Evolutionary conservation across 2,329 filamentous ascomycete species (phyloP).

Genomic region (Teratosphaeria gauchensis): DNA sequence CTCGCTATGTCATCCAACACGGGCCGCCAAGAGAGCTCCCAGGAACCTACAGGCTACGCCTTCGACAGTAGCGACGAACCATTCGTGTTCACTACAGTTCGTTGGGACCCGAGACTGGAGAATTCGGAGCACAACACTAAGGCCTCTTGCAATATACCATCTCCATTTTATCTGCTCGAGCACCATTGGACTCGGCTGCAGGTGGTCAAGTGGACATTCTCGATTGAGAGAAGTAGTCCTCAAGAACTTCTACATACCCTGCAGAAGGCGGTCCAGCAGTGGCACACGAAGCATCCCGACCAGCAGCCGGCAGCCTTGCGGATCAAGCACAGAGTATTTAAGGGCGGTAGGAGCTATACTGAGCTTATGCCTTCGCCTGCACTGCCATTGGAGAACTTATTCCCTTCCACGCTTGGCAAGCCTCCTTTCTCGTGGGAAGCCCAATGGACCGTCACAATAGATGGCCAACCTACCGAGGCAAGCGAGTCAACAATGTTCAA

Average conservation of each 20-base stretch:
- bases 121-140: conserved; percentile 19
- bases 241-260: conserved; percentile 48
- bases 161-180: conserved; percentile 27
- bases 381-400: conserved; percentile 44
- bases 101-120: conserved; percentile 55
- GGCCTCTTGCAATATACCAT: conserved; percentile 24
- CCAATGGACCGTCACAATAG: conserved; percentile 39
- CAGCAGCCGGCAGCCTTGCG: conserved; percentile 22
- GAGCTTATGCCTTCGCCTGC: conserved; percentile 31
- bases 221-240: conserved; percentile 36
- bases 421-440: conserved; percentile 9
- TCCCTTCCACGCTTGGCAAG: conserved; percentile 46
- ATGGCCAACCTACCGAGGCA: conserved; percentile 41
- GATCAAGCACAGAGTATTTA: conserved; percentile 47
- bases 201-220: conserved; percentile 36
- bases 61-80: conserved; percentile 9
- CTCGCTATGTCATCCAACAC: background rate
- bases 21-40: background rate
- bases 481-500: conserved; percentile 74
- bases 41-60: background rate
- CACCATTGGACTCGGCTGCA: conserved; percentile 37
- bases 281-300: conserved; percentile 23
- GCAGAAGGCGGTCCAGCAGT: conserved; percentile 23
- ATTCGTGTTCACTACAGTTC: conserved; percentile 58
- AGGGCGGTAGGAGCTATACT: conserved; percentile 34